Conservation (phyloP, 768 basidiomycete species). For the Trametes cingulata region DNA sequence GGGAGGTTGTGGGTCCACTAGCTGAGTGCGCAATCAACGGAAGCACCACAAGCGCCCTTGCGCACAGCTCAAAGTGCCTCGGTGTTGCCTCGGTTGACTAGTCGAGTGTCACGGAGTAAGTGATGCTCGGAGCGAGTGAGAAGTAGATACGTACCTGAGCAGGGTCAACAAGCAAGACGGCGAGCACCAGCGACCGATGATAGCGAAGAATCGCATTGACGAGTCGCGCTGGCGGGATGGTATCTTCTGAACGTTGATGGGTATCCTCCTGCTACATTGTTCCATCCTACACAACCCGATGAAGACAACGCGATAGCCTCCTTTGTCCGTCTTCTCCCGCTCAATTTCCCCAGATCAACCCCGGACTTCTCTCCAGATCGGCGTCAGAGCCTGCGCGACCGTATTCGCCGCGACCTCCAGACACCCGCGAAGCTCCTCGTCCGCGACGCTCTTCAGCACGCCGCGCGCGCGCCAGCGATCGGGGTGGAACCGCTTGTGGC, state of each 20-base stretch:
- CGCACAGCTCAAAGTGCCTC: neutral
- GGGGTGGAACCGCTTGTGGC: constrained; percentile 74
- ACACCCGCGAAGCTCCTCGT: constrained; percentile 57
- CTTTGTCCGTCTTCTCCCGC: neutral
- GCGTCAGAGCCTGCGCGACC: constrained; percentile 73
- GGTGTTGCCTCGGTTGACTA: constrained; percentile 1
- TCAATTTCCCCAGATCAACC: neutral
- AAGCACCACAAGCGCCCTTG: neutral
- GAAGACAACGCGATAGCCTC: neutral
- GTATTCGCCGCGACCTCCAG: constrained; percentile 71
- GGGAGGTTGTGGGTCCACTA: constrained; percentile 6
- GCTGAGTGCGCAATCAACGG: neutral
- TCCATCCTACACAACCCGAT: neutral
- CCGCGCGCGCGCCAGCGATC: constrained; percentile 76
- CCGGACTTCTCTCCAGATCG: constrained; percentile 48
- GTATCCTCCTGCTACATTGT: constrained; percentile 10
- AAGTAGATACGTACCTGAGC: neutral
- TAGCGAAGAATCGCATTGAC: no score
- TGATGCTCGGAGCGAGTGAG: neutral
- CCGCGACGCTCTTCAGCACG: constrained; percentile 56
- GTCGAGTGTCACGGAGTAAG: neutral
- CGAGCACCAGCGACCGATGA: no score
- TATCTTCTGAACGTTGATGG: neutral
- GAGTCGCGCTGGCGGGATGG: neutral
- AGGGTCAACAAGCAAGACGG: neutral